Percentiles rank a stretch among this genome's conserved stretches.
These are phyloP conservation scores for Psilocybe sp. DNA, from an alignment of 768 basidiomycete genomes.

Conservation along the genomic window DNA sequence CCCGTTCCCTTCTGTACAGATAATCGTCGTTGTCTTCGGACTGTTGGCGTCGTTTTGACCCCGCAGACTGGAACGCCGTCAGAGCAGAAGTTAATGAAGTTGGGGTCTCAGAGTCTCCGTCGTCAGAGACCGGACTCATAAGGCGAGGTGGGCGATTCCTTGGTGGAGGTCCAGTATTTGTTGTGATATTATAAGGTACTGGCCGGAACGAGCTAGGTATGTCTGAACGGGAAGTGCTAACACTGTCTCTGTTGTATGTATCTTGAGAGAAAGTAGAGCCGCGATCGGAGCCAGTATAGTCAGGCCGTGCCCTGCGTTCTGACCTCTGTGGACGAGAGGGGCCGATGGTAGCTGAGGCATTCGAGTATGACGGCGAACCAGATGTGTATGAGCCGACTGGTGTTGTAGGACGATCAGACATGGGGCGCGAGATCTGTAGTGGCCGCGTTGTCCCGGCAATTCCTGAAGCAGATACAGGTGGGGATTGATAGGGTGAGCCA, in stretches of 20 bases:
- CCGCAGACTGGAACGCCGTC: conserved; percentile 70
- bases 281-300: conserved; percentile 50
- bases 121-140: conserved; percentile 28
- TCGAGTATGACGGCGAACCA: conserved; percentile 30
- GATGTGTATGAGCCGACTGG: conserved; percentile 37
- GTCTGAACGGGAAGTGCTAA: conserved; percentile 48
- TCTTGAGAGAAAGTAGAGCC: conserved; percentile 44
- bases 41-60: conserved; percentile 52
- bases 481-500: conserved; percentile 35
- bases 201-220: not conserved
- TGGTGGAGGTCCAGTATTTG: conserved; percentile 12
- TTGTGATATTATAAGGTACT: conserved; percentile 20
- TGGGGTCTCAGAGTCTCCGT: conserved; percentile 38
- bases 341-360: conserved; percentile 38
- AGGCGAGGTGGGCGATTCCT: conserved; percentile 26
- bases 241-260: conserved; percentile 48
- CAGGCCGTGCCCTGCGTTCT: conserved; percentile 58
- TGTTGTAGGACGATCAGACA: conserved; percentile 48
- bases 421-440: conserved; percentile 57
- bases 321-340: conserved; percentile 69
- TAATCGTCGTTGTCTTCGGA: conserved; percentile 50
- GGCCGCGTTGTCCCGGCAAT: conserved; percentile 42
- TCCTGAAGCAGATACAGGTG: conserved; percentile 32
- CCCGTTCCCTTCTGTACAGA: conserved; percentile 56
- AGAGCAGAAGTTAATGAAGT: conserved; percentile 53